Evolutionary conservation across 2,329 filamentous ascomycete species (phyloP).

Genomic region (Pyrenophora teres): DNA sequence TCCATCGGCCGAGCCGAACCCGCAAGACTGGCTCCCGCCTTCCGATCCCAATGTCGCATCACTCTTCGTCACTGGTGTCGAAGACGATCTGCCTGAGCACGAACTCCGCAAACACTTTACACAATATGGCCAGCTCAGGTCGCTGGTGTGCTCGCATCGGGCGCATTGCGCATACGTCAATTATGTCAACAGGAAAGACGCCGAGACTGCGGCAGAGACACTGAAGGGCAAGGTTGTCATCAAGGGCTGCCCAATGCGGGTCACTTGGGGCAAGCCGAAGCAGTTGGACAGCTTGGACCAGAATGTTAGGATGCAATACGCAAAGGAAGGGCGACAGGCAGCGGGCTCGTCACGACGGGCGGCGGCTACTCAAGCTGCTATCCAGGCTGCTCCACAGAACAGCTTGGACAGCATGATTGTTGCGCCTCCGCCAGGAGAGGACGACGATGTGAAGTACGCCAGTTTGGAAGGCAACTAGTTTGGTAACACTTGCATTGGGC

Average conservation of each 20-base stretch:
- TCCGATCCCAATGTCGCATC: slow-evolving; percentile 85
- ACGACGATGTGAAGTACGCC: slow-evolving; percentile 81
- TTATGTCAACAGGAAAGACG: slow-evolving; percentile 80
- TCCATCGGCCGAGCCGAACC: slow-evolving; percentile 76
- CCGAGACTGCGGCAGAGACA: slow-evolving; percentile 81
- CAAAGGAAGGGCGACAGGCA: slow-evolving; percentile 69
- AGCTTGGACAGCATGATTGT: slow-evolving; percentile 56
- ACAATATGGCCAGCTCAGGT: slow-evolving; percentile 85
- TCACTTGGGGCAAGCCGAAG: slow-evolving; percentile 92
- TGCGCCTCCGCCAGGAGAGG: slow-evolving; percentile 78
- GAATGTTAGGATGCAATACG: slow-evolving; percentile 80
- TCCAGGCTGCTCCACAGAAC: slow-evolving; percentile 48
- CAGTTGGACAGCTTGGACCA: slow-evolving; percentile 89
- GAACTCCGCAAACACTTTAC: slow-evolving; percentile 91
- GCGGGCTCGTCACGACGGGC: slow-evolving; percentile 34
- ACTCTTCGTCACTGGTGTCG: slow-evolving; percentile 90
- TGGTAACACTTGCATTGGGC: slow-evolving; percentile 23
- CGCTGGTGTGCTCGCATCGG: slow-evolving; percentile 92
- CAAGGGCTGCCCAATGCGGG: slow-evolving; percentile 83
- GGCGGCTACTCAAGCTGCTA: slow-evolving; percentile 45
- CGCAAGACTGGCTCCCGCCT: slow-evolving; percentile 85
- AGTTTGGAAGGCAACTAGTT: slow-evolving; percentile 77
- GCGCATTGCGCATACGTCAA: slow-evolving; percentile 98
- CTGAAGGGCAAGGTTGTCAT: slow-evolving; percentile 90
- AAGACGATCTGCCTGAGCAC: slow-evolving; percentile 93